These are phyloP conservation scores for Scheffersomyces segobiensis DNA, from an alignment of 1,139 yeast genomes.

Conservation along the genomic window DNA sequence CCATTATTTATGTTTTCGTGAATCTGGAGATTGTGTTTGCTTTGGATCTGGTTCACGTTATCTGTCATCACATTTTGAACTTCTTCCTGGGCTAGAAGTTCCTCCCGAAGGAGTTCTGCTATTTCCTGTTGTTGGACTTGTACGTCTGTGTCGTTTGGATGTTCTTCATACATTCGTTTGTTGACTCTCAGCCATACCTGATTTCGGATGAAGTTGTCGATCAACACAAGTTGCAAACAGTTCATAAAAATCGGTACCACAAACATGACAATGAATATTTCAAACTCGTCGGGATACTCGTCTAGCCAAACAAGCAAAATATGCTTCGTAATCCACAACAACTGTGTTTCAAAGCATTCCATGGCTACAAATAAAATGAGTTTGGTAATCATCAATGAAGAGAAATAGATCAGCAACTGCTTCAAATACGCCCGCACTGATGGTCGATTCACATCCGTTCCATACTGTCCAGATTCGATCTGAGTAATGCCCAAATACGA, in stretches of 20 bases:
- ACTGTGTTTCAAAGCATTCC: conserved; percentile 39
- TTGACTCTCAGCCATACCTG: conserved; percentile 31
- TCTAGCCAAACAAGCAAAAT: conserved; percentile 71
- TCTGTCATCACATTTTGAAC: neutral
- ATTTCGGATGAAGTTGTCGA: conserved; percentile 81
- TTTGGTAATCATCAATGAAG: conserved; percentile 65
- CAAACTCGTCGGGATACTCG: conserved; percentile 71
- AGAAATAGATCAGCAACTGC: conserved; percentile 70
- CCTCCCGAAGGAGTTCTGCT: conserved; percentile 6
- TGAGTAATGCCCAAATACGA: conserved; percentile 39
- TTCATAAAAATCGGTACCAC: conserved; percentile 79
- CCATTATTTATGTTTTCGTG: neutral
- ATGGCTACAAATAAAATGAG: conserved; percentile 44
- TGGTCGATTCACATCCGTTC: conserved; percentile 60
- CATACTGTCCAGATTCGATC: conserved; percentile 84
- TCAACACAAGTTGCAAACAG: conserved; percentile 79
- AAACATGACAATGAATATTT: conserved; percentile 84
- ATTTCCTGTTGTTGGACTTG: conserved; percentile 11
- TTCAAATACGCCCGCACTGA: conserved; percentile 62
- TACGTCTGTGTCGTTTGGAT: conserved; percentile 9
- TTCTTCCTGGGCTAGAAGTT: neutral
- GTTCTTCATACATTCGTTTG: conserved; percentile 17
- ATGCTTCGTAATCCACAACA: conserved; percentile 48
- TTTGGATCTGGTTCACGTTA: neutral
- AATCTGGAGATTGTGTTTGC: neutral